Evolutionary conservation across 116 monocot species (phyloP).

Genomic region (Iris pallida): DNA sequence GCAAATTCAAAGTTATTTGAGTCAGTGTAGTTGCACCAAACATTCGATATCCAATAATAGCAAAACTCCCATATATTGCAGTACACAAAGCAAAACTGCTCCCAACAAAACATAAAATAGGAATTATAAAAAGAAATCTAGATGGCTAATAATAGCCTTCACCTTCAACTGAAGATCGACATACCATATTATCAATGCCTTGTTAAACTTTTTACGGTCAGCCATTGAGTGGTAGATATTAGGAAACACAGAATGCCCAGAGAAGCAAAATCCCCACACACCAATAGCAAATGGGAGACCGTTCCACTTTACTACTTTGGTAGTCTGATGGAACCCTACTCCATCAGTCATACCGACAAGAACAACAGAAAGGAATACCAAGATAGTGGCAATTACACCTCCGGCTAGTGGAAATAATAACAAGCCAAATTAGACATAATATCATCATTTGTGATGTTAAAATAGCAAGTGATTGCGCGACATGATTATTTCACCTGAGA

Average conservation of each 20-base stretch:
- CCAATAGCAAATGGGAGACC: constrained; percentile 88
- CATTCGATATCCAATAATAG: constrained; percentile 70
- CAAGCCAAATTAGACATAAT: constrained; percentile 2
- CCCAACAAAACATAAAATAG: neutral
- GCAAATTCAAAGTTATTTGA: constrained; percentile 92
- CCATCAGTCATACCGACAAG: constrained; percentile 50
- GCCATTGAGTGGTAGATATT: constrained; percentile 94
- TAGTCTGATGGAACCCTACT: constrained; percentile 57
- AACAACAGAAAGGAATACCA: constrained; percentile 62
- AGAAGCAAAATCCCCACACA: constrained; percentile 88
- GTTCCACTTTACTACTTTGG: constrained; percentile 55
- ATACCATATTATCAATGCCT: constrained; percentile 73
- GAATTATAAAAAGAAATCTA: constrained; percentile 3
- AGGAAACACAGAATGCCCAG: constrained; percentile 93
- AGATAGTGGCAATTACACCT: constrained; percentile 71
- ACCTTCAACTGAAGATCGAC: neutral
- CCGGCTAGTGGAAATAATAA: constrained; percentile 47
- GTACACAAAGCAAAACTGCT: constrained; percentile 77
- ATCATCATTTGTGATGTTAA: neutral
- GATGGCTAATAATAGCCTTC: neutral
- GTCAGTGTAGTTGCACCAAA: constrained; percentile 66
- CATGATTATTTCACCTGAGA: constrained; percentile 52
- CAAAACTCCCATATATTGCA: constrained; percentile 68
- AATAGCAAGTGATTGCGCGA: neutral
- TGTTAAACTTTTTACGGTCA: constrained; percentile 73